phyloP scores from a whole-genome alignment of 345 rosid species.

The Hypericum androsaemum region DNA sequence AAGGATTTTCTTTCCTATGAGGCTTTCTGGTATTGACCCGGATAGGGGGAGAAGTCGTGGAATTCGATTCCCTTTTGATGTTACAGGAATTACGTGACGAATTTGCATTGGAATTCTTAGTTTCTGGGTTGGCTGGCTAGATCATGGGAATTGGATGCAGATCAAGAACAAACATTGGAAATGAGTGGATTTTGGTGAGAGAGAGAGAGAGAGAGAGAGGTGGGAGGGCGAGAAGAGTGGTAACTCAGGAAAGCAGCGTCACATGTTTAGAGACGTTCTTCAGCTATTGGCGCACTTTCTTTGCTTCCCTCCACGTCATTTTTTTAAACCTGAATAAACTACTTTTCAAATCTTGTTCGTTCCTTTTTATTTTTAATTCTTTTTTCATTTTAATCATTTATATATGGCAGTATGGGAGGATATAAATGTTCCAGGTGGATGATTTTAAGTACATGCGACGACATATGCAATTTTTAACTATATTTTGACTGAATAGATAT shows the following conservation, averaged over 20 bases:
- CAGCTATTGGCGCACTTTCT: conserved; percentile 57
- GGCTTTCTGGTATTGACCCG: too few relatives aligned
- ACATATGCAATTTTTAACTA: too few relatives aligned
- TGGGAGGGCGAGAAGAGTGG: conserved; percentile 26
- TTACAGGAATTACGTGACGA: conserved; percentile 3
- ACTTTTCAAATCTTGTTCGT: not conserved
- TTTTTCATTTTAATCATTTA: not conserved
- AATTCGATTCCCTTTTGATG: not conserved
- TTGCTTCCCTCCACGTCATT: conserved; percentile 31
- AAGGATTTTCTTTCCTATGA: not conserved
- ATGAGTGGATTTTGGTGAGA: not conserved
- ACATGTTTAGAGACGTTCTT: conserved; percentile 21
- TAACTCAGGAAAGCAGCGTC: conserved; percentile 12
- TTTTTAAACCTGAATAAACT: not conserved
- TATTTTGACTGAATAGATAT: too few relatives aligned
- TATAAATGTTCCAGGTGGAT: not conserved
- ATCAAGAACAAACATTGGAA: conserved; percentile 2
- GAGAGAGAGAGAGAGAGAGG: conserved; percentile 14
- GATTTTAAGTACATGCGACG: too few relatives aligned
- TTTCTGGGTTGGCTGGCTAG: conserved; percentile 1
- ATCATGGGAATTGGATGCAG: conserved; percentile 8
- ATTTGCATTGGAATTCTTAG: not conserved
- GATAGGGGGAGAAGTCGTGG: too few relatives aligned
- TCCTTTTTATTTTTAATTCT: not conserved
- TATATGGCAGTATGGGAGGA: not conserved